Evolutionary conservation across 2,329 filamentous ascomycete genomes (phyloP), one percentile per base, ranked within the genome.

Genomic region (Colletotrichum eleusines): DNA sequence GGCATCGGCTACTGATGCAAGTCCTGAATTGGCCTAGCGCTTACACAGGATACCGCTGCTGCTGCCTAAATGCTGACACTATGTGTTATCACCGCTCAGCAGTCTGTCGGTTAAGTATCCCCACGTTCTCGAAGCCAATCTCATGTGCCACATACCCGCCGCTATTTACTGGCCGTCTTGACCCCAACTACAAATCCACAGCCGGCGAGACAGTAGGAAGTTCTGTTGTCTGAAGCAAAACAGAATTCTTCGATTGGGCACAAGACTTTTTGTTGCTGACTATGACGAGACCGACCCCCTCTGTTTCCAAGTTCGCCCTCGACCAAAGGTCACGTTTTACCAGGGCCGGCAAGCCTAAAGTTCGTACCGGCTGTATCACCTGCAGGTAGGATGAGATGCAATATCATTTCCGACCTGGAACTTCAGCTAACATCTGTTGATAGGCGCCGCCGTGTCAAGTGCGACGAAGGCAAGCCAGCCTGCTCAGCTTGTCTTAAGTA

Each of bases 361-460:
- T 48, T 16, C 50, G 61, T 33, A 65, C 51, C 9, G 60, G 66
- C 12, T 69, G 66, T 44, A 28, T 50, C 16, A 65, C 66, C n/a
- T 69, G 66, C 33, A 69, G 62, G 66, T 69, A 42, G 8, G n/a
- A n/a, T 23, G 3, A 26, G 53, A n/a, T 40, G 33, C 6, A 3
- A 7, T 11, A 26, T 3, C 1, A 23, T 12, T 55, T 16, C 7
- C 14, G 2, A 26, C 26, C n/a, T 12, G n/a, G 2, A 40, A 7
- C 33, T 2, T 12, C 3, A 26, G 4, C 53, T 57, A 35, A 50
- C 28, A 16, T 4, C 0, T 12, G 7, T 5, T 5, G 16, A n/a
- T n/a, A 71, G 69, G 9, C 68, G 50, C 6, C 68, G 68, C 8
- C 68, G 38, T 23, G 59, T 51, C 16, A 71, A 71, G 5, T 71